These are phyloP conservation scores for Amanita brunnescens DNA, from an alignment of 768 basidiomycete species.

Conservation along the genomic window DNA sequence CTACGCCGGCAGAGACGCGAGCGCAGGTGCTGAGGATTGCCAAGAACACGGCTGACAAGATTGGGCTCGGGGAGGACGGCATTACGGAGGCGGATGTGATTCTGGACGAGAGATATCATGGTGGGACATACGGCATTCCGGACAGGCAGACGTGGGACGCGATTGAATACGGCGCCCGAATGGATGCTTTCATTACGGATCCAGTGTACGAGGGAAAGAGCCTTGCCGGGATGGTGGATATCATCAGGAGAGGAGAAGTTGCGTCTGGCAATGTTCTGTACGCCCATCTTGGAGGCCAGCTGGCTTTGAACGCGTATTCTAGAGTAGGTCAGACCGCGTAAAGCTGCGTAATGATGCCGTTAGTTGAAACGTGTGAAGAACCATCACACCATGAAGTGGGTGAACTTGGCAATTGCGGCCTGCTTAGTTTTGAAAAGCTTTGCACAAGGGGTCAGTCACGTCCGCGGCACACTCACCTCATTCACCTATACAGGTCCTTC, in stretches of 20 bases:
- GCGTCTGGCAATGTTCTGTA: constrained; percentile 1
- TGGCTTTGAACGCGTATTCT: constrained; percentile 4
- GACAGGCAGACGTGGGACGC: constrained; percentile 2
- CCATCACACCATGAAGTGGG: background rate
- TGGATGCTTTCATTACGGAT: constrained; percentile 5
- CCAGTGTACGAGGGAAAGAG: constrained; percentile 5
- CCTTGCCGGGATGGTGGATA: constrained; percentile 3
- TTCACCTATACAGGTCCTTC: background rate
- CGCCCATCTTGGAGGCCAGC: constrained; percentile 5
- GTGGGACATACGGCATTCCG: constrained; percentile 1
- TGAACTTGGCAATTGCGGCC: background rate
- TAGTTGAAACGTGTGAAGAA: no score
- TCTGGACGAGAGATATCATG: constrained; percentile 4
- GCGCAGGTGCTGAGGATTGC: background rate
- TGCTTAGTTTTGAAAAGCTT: background rate
- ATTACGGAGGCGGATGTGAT: background rate
- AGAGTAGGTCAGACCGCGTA: background rate
- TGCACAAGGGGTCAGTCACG: background rate
- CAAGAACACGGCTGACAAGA: background rate
- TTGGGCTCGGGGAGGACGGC: background rate
- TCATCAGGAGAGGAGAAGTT: background rate
- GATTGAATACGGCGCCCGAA: constrained; percentile 1
- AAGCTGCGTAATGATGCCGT: background rate
- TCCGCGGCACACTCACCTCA: background rate
- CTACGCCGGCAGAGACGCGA: background rate